Conservation (phyloP, 495 filamentous ascomycete genomes). For the Penicillium argentinense region DNA sequence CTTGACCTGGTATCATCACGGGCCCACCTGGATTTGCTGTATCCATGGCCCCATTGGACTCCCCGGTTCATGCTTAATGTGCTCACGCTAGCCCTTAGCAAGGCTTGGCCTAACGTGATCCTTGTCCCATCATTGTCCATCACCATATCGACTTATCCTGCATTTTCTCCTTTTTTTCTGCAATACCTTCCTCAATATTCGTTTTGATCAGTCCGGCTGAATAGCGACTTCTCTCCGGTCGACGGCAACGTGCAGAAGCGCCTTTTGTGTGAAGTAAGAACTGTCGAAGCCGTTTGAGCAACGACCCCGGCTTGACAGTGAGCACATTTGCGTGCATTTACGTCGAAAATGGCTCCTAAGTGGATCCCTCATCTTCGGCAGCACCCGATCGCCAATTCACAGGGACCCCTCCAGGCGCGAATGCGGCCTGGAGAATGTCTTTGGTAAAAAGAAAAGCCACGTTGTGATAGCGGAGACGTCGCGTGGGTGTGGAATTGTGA, state of each 20-base stretch:
- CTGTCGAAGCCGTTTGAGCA: too few species aligned
- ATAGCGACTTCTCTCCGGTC: too few species aligned
- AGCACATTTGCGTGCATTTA: constrained; percentile 18
- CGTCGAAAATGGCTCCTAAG: background rate
- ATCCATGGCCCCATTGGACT: background rate
- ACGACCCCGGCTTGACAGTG: constrained; percentile 1
- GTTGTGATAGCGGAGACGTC: background rate
- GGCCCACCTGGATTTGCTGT: background rate
- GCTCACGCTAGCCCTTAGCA: constrained; percentile 2
- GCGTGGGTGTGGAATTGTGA: background rate
- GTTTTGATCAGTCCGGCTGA: background rate
- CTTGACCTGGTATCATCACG: background rate
- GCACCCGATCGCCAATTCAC: background rate
- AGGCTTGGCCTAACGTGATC: background rate
- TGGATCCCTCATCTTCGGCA: constrained; percentile 6
- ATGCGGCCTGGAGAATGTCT: background rate
- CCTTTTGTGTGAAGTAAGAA: too few species aligned
- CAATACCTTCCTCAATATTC: background rate
- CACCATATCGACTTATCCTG: background rate
- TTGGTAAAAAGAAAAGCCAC: background rate
- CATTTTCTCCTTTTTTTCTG: background rate
- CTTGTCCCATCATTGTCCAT: too few species aligned
- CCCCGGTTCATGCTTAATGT: background rate
- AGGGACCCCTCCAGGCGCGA: background rate
- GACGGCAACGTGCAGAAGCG: too few species aligned